Percentiles rank a stretch among this genome's conserved stretches.
Conservation (phyloP, 2,329 filamentous ascomycete species). For the Cladophialophora bantiana region DNA sequence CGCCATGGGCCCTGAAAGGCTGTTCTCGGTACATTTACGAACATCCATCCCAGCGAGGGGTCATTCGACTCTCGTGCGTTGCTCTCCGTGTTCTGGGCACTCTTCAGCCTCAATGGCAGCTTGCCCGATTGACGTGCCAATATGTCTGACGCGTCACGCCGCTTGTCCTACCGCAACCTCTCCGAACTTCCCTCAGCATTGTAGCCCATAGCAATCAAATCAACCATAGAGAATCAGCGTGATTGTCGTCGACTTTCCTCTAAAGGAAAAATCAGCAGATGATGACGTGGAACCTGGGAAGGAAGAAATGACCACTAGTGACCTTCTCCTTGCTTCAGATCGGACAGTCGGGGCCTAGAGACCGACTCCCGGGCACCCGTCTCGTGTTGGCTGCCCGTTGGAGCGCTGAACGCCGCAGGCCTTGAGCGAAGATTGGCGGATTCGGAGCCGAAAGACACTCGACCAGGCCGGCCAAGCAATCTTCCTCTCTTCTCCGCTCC, state of each 20-base stretch:
- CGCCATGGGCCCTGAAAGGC: background rate
- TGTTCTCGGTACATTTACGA: background rate
- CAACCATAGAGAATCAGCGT: background rate
- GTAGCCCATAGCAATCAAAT: slow-evolving; percentile 6
- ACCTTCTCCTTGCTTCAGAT: slow-evolving; percentile 7
- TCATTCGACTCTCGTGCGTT: background rate
- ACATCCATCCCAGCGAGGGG: background rate
- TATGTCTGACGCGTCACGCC: background rate
- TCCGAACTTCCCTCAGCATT: background rate
- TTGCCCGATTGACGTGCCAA: slow-evolving; percentile 3
- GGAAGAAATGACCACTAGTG: background rate
- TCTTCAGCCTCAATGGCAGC: slow-evolving; percentile 9
- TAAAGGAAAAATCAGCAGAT: background rate
- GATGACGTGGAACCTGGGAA: slow-evolving; percentile 16
- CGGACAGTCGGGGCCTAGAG: slow-evolving; percentile 17
- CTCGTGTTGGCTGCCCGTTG: background rate
- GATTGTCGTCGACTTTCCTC: slow-evolving; percentile 1
- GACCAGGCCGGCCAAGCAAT: slow-evolving; percentile 10
- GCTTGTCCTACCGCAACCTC: slow-evolving; percentile 11
- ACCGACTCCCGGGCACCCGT: slow-evolving; percentile 19
- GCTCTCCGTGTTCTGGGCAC: slow-evolving; percentile 1
- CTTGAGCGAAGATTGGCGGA: slow-evolving; percentile 21
- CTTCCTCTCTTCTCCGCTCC: background rate
- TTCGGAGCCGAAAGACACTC: background rate
- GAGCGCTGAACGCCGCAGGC: slow-evolving; percentile 1